Base-by-base conservation (phyloP, 2,329 filamentous ascomycete species). In the Pyrenophora tritici-repentis region DNA sequence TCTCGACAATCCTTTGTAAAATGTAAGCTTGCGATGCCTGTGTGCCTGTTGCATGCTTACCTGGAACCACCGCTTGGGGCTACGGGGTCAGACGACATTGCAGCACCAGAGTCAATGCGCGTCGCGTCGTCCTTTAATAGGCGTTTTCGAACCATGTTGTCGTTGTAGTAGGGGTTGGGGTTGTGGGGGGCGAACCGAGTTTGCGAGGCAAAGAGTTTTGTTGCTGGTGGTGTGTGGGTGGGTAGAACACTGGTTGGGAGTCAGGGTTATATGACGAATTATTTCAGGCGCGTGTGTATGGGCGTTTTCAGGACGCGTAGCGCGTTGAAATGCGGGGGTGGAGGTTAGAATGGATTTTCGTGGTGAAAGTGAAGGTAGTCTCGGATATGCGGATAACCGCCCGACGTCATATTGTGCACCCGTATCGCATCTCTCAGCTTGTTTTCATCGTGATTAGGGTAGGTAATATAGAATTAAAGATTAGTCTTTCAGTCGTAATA, bases 71-170 rank as follows among this genome's bases (percentile, higher is more conserved):
- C 20, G 22, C 16, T 13, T 17, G 36, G 22, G 16, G 24, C n/a
- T 34, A 3, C 34, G 29, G 39, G 16, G 36, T 49, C 50, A 33
- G 50, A 53, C 12, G 26, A 29, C 26, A 51, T 43, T 12, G 12
- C 44, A 40, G 33, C 17, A 13, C 50, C 44, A 4, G 50, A 53
- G 45, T 53, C 50, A 16, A 48, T 20, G 14, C 45, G 18, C 35
- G 17, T 16, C 45, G 37, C 41, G 22, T 14, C 42, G 8, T 29
- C 38, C n/a, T 13, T 26, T 26, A 34, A 4, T 26, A 34, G 3
- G 31, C 13, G 31, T 12, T 14, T 14, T 14, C 29, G 16, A 48
- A 16, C 16, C 49, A 52, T 52, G 6, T n/a, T n/a, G n/a, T n/a
- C n/a, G n/a, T n/a, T n/a, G n/a, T n/a, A n/a, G 17, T 39, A 16